Conservation (phyloP, 306 rosid species). For the Malus orientalis region DNA sequence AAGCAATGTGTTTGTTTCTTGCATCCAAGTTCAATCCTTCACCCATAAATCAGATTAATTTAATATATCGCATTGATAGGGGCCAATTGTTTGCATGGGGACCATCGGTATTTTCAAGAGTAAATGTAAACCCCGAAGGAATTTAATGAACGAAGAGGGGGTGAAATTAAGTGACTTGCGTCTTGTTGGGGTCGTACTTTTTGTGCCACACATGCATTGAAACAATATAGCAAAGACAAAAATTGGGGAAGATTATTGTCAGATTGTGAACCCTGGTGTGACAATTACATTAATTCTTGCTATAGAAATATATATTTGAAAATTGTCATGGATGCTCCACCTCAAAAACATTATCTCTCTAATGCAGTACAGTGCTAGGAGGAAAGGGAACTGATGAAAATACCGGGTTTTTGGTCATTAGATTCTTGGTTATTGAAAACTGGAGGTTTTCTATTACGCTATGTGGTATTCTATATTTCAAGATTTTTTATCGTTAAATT, state of each 20-base stretch:
- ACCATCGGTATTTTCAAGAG: slow-evolving; percentile 6
- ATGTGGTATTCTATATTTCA: too few relatives aligned
- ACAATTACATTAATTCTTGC: background rate
- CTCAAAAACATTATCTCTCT: slow-evolving; percentile 55
- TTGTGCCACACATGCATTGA: slow-evolving; percentile 5
- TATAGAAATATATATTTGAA: background rate
- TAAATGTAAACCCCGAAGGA: slow-evolving; percentile 3
- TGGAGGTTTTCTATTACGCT: too few relatives aligned
- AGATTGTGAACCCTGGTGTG: slow-evolving; percentile 17
- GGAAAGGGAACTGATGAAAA: background rate
- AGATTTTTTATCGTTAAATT: too few relatives aligned
- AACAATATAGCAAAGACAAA: background rate
- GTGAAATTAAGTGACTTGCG: background rate
- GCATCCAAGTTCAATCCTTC: too few relatives aligned
- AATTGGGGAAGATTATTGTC: slow-evolving; percentile 3
- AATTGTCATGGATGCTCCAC: slow-evolving; percentile 31
- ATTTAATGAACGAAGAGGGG: background rate
- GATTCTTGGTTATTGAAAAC: too few relatives aligned
- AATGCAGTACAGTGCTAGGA: background rate
- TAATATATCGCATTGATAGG: too few relatives aligned
- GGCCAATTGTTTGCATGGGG: slow-evolving; percentile 3
- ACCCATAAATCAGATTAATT: too few relatives aligned
- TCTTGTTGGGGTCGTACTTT: background rate
- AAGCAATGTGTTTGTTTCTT: too few relatives aligned
- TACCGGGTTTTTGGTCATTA: too few relatives aligned